Evolutionary conservation across 2,329 filamentous ascomycete genomes (phyloP).

Genomic region (Podosphaera fusca): DNA sequence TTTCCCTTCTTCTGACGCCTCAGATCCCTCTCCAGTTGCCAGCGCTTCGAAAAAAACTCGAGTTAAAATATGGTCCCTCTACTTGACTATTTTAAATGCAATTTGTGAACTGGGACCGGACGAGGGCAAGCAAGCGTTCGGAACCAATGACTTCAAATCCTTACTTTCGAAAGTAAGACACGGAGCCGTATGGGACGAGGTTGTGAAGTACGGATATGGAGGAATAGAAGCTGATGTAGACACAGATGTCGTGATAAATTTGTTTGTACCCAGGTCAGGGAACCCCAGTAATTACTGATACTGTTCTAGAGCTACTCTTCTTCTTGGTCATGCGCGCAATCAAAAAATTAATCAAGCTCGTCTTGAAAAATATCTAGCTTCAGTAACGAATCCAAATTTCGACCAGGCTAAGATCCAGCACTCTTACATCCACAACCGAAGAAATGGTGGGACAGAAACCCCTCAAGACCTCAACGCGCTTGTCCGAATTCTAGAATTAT

Average conservation of each 20-base stretch:
- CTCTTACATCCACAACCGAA: slow-evolving; percentile 18
- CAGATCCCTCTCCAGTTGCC: slow-evolving; percentile 40
- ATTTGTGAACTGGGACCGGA: slow-evolving; percentile 73
- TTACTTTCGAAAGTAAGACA: slow-evolving; percentile 69
- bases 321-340: slow-evolving; percentile 70
- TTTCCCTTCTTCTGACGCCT: slow-evolving; percentile 33
- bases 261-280: slow-evolving; percentile 28
- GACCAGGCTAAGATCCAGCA: slow-evolving; percentile 38
- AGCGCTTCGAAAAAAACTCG: slow-evolving; percentile 59
- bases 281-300: slow-evolving; percentile 8
- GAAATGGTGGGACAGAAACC: slow-evolving; percentile 43
- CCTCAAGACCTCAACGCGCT: slow-evolving; percentile 64
- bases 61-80: slow-evolving; percentile 94
- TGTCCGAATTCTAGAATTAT: slow-evolving; percentile 83
- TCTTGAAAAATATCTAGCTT: slow-evolving; percentile 71
- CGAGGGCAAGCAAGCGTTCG: slow-evolving; percentile 76
- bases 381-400: slow-evolving; percentile 48
- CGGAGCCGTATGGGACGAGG: slow-evolving; percentile 84
- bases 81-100: slow-evolving; percentile 78
- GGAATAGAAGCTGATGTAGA: slow-evolving; percentile 80
- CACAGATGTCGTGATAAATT: slow-evolving; percentile 75
- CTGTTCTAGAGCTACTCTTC: slow-evolving; percentile 48
- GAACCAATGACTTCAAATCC: slow-evolving; percentile 60
- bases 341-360: slow-evolving; percentile 69
- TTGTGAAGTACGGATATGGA: slow-evolving; percentile 68